Evolutionary conservation across 139 green algal species (phyloP), one percentile per base, ranked within the genome.

Genomic region (Eudorina sp.): DNA sequence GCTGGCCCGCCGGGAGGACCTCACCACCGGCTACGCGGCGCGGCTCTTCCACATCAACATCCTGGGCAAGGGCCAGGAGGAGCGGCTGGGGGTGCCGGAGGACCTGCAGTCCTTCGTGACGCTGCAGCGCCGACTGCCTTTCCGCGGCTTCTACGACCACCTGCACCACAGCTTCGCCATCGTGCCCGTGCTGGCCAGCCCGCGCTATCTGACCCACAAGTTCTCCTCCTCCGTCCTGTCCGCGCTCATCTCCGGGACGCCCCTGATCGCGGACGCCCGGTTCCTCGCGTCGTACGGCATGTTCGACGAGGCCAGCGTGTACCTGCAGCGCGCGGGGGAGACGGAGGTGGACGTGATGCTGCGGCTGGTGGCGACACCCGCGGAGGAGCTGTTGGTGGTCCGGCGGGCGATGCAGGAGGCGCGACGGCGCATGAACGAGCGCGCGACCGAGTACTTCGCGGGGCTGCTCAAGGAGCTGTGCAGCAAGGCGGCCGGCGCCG

Each of bases 211-310:
- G 76, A 85, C 77, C 84, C 36, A 72, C 72, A 92, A 92, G 82
- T 92, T 93, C 53, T 90, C 83, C 16, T 92, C 86, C 76, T 92
- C 90, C 16, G 72, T 95, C 55, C 85, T 93, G 53, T 83, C 90
- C 4, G 84, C 72, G 36, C 84, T 95, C 1, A 92, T 82, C 25
- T 89, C 90, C 11, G 92, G 90, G 3, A 90, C 77, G 51, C 92
- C 92, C 40, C 64, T 95, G 43, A 79, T 95, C 1, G 88, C 81
- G 14, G 85, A 92, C 62, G 36, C n/a, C 3, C 5, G 55, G 21
- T 80, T 92, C 64, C 88, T 94, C 43, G 53, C 38, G 29, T 69
- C 84, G 14, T 94, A 94, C 82, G 60, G 73, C 40, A 90, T 91
- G 62, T 85, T 93, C 16, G 68, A 53, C 51, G 43, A 48, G 3